phyloP scores from a whole-genome alignment of 306 rosid genomes.

The Echinosophora koreensis region DNA sequence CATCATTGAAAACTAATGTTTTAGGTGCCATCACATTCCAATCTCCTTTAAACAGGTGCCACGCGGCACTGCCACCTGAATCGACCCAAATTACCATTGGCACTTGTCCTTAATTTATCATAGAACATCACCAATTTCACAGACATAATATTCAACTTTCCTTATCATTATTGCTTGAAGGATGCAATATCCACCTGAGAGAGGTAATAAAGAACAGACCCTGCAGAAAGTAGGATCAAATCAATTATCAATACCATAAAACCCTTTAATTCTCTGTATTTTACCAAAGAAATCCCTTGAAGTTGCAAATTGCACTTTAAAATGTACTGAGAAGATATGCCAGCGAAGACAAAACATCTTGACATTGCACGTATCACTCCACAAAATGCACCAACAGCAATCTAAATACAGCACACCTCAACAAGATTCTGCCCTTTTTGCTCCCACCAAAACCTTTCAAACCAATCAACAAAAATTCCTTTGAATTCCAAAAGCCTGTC shows the following conservation, averaged over 20 bases:
- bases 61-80: slow-evolving; percentile 18
- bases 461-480: not conserved
- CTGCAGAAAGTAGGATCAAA: not conserved
- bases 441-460: slow-evolving; percentile 1
- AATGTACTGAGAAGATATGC: slow-evolving; percentile 29
- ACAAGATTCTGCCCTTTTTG: slow-evolving; percentile 9
- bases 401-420: not conserved
- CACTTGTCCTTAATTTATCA: not conserved
- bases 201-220: slow-evolving; percentile 7
- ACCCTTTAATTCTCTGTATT: slow-evolving; percentile 13
- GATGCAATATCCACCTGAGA: not conserved
- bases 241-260: not conserved
- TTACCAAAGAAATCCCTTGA: slow-evolving; percentile 8
- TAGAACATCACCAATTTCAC: not conserved
- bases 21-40: slow-evolving; percentile 19
- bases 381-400: slow-evolving; percentile 29
- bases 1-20: not conserved
- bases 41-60: slow-evolving; percentile 1
- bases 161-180: not conserved
- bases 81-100: slow-evolving; percentile 13
- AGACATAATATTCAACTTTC: not conserved
- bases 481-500: not conserved
- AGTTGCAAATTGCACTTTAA: slow-evolving; percentile 21
- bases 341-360: slow-evolving; percentile 7
- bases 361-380: slow-evolving; percentile 3